These are phyloP conservation scores for Scytalidium sp. DNA, from an alignment of 2,329 filamentous ascomycete species.

Conservation along the genomic window DNA sequence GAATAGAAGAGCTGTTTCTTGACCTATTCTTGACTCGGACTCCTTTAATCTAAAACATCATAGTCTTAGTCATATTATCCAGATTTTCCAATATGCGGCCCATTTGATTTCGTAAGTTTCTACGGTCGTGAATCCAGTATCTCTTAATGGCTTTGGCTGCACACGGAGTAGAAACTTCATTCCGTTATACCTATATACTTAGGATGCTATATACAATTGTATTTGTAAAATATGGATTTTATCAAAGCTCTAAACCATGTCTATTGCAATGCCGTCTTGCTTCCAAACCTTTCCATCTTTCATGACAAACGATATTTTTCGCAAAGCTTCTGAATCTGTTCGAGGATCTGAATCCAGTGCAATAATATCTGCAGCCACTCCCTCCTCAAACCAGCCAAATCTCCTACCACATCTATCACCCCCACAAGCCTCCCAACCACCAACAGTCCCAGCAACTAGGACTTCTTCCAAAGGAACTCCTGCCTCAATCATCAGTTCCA, in stretches of 20 bases:
- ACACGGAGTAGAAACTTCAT: no score
- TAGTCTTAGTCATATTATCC: no score
- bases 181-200: no score
- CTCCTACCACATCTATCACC: slow-evolving; percentile 45
- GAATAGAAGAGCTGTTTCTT: no score
- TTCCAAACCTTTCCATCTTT: slow-evolving; percentile 53
- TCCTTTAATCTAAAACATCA: no score
- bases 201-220: no score
- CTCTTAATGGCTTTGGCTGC: no score
- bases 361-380: slow-evolving; percentile 48
- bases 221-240: no score
- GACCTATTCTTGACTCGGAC: no score
- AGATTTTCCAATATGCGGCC: no score
- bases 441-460: slow-evolving; percentile 45
- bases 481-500: slow-evolving; percentile 49
- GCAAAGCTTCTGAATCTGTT: slow-evolving; percentile 33
- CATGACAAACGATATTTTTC: slow-evolving; percentile 52
- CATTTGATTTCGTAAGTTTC: no score
- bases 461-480: slow-evolving; percentile 47
- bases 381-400: slow-evolving; percentile 49
- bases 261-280: slow-evolving; percentile 24
- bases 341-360: slow-evolving; percentile 41
- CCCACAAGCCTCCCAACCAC: slow-evolving; percentile 54
- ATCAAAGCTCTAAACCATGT: neutral
- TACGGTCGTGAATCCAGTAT: no score